A percentile compares a stretch with the other conserved stretches of the same genome.
phyloP scores from a whole-genome alignment of 148 eudicot species.

The Rhododendron griersonianum region DNA sequence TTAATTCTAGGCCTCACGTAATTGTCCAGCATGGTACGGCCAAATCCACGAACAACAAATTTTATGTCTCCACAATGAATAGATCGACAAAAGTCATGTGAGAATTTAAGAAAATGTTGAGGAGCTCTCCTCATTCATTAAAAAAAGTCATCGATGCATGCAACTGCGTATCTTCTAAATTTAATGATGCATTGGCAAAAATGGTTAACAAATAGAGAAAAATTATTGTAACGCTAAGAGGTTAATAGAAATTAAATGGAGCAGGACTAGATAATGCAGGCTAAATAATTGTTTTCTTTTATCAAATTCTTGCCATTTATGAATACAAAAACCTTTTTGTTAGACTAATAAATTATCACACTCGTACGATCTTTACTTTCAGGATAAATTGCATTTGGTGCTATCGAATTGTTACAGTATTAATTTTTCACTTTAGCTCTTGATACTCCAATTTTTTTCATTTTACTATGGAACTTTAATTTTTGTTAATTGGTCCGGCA shows the following conservation, averaged over 20 bases:
- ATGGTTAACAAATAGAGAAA: no score
- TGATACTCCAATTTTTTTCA: no score
- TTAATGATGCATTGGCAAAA: neutral
- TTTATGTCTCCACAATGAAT: neutral
- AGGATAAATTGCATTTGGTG: neutral
- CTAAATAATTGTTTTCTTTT: neutral
- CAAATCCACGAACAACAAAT: no score
- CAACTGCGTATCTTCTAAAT: neutral
- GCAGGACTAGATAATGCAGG: neutral
- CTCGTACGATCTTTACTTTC: neutral
- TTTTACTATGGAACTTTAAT: neutral
- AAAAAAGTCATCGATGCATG: no score
- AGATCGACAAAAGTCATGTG: no score
- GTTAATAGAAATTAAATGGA: neutral
- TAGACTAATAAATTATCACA: no score
- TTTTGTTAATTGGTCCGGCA: neutral
- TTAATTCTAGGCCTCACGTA: neutral
- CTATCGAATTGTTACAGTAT: neutral
- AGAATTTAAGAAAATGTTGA: no score
- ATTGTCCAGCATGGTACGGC: neutral
- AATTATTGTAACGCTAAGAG: neutral
- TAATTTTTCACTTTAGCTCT: neutral
- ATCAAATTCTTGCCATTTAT: neutral
- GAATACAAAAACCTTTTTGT: neutral
- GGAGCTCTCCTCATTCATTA: neutral